These are phyloP conservation scores for Kwoniella sp. DNA, from an alignment of 768 basidiomycete species.

Conservation along the genomic window DNA sequence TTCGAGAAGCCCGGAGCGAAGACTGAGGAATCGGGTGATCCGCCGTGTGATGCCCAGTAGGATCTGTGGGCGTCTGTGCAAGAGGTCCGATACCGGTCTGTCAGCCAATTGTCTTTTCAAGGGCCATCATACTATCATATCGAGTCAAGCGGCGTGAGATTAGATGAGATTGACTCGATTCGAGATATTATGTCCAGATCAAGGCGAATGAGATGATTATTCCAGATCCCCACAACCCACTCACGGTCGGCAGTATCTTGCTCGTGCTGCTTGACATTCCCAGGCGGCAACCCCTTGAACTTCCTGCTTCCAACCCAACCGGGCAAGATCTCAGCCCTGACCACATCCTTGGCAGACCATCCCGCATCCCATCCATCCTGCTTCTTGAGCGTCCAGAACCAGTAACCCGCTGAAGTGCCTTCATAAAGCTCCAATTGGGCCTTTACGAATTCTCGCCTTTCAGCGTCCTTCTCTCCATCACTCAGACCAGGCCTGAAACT, in stretches of 20 bases:
- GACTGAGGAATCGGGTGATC: constrained; percentile 68
- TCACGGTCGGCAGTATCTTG: constrained; percentile 52
- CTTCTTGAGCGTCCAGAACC: constrained; percentile 85
- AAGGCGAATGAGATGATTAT: too few relatives aligned
- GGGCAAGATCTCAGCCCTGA: constrained; percentile 67
- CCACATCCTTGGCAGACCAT: constrained; percentile 72
- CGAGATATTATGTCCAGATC: too few relatives aligned
- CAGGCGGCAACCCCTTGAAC: constrained; percentile 44
- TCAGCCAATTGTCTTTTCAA: too few relatives aligned
- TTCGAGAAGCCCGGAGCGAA: constrained; percentile 67
- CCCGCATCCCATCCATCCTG: constrained; percentile 67
- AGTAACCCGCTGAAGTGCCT: constrained; percentile 68
- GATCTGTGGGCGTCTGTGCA: constrained; percentile 55
- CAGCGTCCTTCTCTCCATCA: constrained; percentile 58
- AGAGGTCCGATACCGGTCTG: too few relatives aligned
- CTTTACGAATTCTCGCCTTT: constrained; percentile 61
- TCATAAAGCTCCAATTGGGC: constrained; percentile 73
- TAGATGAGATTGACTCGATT: too few relatives aligned
- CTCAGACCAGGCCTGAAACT: constrained; percentile 62
- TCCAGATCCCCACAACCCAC: constrained; percentile 15
- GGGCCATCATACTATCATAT: too few relatives aligned
- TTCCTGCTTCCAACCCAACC: constrained; percentile 58
- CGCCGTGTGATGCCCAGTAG: constrained; percentile 63
- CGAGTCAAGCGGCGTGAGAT: too few relatives aligned
- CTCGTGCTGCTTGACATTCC: constrained; percentile 52